These are phyloP conservation scores for Beauveria asiatica DNA, from an alignment of 2,329 filamentous ascomycete genomes.

Conservation along the genomic window DNA sequence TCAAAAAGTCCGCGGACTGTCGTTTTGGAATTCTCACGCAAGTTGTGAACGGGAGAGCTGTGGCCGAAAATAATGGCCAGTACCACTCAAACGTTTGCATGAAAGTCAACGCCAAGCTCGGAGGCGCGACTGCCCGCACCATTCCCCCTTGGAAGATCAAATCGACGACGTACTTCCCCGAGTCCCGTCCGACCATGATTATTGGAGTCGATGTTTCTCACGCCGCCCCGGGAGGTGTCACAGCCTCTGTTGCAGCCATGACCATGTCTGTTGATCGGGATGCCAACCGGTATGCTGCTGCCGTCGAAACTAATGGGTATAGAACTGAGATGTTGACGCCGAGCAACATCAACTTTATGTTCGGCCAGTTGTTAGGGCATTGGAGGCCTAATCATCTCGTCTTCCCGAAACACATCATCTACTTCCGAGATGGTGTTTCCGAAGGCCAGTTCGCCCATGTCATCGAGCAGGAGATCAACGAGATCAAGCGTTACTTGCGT, in stretches of 20 bases:
- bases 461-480: constrained; percentile 64
- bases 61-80: constrained; percentile 61
- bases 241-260: constrained; percentile 77
- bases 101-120: constrained; percentile 96
- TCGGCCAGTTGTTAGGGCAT: constrained; percentile 52
- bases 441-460: constrained; percentile 80
- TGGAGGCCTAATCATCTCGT: constrained; percentile 53
- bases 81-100: constrained; percentile 92
- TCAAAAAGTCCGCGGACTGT: constrained; percentile 87
- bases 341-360: constrained; percentile 55
- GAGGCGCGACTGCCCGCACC: constrained; percentile 60
- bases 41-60: constrained; percentile 64
- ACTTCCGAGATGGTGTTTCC: constrained; percentile 86
- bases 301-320: constrained; percentile 74
- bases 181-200: constrained; percentile 59
- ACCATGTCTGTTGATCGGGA: constrained; percentile 69
- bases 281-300: constrained; percentile 67
- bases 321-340: constrained; percentile 70
- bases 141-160: constrained; percentile 24
- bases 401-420: constrained; percentile 67
- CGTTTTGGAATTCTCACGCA: constrained; percentile 78
- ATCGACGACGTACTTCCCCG: constrained; percentile 26
- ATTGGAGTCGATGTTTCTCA: constrained; percentile 92
- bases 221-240: constrained; percentile 55
- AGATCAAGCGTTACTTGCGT: constrained; percentile 56